Percentiles rank a stretch among this genome's conserved stretches.
phyloP scores from a whole-genome alignment of 169 alveolate genomes.

The Plasmodium cynomolgi region DNA sequence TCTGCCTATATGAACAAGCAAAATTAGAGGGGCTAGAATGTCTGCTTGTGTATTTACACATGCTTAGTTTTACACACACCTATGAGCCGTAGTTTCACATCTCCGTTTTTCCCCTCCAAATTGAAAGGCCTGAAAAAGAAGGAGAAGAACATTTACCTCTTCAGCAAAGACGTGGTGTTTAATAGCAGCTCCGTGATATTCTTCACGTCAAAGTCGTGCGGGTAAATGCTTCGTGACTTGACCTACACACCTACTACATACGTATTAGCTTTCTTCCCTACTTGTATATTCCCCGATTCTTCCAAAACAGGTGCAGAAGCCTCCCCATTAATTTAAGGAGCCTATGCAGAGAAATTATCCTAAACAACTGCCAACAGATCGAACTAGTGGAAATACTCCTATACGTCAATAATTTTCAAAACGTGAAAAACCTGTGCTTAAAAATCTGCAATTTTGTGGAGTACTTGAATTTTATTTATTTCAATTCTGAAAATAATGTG shows the following conservation, averaged over 20 bases:
- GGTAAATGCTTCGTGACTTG: neutral
- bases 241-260: neutral
- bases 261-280: neutral
- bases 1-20: neutral
- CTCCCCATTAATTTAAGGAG: conserved; percentile 51
- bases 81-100: neutral
- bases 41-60: neutral
- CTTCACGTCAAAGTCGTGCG: conserved; percentile 31
- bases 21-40: neutral
- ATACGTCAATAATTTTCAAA: conserved; percentile 30
- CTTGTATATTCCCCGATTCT: neutral
- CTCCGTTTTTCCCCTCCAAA: neutral
- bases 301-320: conserved; percentile 15
- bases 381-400: conserved; percentile 44
- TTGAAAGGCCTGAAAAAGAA: conserved; percentile 59
- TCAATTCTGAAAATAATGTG: conserved; percentile 20
- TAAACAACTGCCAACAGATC: conserved; percentile 28
- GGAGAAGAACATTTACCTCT: conserved; percentile 55
- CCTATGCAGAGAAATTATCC: conserved; percentile 47
- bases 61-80: neutral
- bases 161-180: conserved; percentile 49
- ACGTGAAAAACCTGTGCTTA: conserved; percentile 10
- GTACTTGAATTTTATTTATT: conserved; percentile 53
- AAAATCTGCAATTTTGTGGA: conserved; percentile 45
- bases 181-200: conserved; percentile 55